phyloP scores from a whole-genome alignment of 331 rosid genomes.

The Telfairia occidentalis region DNA sequence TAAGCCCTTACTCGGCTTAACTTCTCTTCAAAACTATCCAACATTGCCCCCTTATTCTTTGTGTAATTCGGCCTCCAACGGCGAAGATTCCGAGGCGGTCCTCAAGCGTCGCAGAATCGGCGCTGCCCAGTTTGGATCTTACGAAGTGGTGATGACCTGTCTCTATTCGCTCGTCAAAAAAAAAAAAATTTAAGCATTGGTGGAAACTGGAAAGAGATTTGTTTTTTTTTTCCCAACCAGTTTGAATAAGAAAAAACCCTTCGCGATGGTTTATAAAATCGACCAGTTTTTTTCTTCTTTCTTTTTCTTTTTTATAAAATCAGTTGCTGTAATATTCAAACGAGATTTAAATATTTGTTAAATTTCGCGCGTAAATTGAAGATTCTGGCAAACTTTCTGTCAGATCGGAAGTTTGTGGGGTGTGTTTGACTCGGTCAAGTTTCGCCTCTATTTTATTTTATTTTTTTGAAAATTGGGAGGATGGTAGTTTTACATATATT shows the following conservation, averaged over 20 bases:
- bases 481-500: conserved; percentile 18
- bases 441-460: conserved; percentile 18
- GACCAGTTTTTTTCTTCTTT: neutral
- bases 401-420: conserved; percentile 26
- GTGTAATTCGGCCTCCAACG: conserved; percentile 21
- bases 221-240: neutral
- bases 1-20: conserved; percentile 50
- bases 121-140: conserved; percentile 34
- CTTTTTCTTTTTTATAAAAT: neutral
- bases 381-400: conserved; percentile 21
- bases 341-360: conserved; percentile 18
- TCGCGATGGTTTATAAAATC: neutral
- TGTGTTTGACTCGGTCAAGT: conserved; percentile 67
- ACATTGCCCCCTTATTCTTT: conserved; percentile 31
- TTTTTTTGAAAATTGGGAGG: conserved; percentile 26
- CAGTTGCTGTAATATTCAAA: neutral
- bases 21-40: conserved; percentile 33
- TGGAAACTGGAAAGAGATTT: neutral
- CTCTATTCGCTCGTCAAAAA: neutral
- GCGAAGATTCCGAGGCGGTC: conserved; percentile 33
- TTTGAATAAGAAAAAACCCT: neutral
- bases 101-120: conserved; percentile 46
- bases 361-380: conserved; percentile 46
- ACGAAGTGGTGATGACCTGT: conserved; percentile 42
- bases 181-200: neutral